Conservation (phyloP, 208 protist genomes). For the Porcisia deanei region DNA sequence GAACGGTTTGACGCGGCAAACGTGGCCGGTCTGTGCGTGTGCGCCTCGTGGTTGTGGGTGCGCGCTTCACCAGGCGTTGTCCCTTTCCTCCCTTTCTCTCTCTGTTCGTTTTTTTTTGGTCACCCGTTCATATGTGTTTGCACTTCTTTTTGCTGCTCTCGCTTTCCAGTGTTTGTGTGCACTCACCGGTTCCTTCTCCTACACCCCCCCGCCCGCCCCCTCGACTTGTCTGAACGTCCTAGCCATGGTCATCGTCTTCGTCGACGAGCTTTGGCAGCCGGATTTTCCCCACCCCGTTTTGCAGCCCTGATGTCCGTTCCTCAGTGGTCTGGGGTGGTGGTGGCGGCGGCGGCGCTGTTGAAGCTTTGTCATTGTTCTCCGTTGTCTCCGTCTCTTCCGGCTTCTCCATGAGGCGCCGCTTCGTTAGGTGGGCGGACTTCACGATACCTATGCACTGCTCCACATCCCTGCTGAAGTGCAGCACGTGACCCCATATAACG, state of each 20-base stretch:
- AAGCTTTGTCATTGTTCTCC: neutral
- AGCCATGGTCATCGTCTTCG: conserved; percentile 12
- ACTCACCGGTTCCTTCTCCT: neutral
- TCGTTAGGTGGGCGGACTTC: conserved; percentile 25
- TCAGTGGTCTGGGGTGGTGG: neutral
- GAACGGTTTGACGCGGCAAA: neutral
- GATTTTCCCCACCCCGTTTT: neutral
- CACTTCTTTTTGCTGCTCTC: neutral
- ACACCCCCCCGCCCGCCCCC: neutral
- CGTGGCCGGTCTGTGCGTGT: neutral
- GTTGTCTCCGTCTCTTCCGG: neutral
- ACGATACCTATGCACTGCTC: conserved; percentile 39
- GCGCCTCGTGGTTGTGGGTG: neutral
- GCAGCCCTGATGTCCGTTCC: neutral
- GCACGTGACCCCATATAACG: conserved; percentile 56
- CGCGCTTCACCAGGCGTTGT: neutral
- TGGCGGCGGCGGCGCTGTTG: neutral
- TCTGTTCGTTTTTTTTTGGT: neutral
- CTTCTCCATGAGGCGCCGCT: conserved; percentile 20
- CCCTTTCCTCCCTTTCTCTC: neutral
- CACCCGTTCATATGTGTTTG: neutral
- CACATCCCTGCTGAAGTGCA: conserved; percentile 60
- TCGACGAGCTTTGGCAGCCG: conserved; percentile 20
- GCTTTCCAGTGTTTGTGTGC: neutral
- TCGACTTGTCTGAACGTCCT: neutral